Evolutionary conservation across 2,329 filamentous ascomycete species (phyloP), one percentile per base, ranked within the genome.

Genomic region (Aspergillus clavatus): DNA sequence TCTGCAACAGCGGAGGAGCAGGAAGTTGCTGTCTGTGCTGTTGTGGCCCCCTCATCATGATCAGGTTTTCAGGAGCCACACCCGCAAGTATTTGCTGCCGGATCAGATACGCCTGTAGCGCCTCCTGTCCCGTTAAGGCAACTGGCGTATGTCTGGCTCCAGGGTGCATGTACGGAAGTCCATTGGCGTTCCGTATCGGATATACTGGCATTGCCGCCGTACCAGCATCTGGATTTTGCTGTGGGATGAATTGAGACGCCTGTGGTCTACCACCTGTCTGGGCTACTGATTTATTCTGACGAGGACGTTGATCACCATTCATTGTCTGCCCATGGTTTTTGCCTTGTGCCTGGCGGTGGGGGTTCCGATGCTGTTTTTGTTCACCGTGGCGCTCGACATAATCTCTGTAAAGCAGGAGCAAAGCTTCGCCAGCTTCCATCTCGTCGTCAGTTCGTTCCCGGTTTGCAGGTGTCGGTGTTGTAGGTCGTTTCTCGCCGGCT

Each of bases 61-160:
- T 45, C 22, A 65, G 31, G 7, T 58, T 16, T 4, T 59, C 42
- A 4, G 46, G 52, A 1, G 51, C 41, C 21, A 66, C 55, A 3
- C 63, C 63, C 7, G 53, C 61, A 7, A 63, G 14, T 5, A 57
- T 38, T 42, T 66, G 63, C 42, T 61, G 56, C 4, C 56, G 56
- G 31, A 65, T 49, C 11, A 66, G 50, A 36, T 57, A 61, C 4
- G 45, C 48, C 24, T 63, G 58, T 7, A 66, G 37, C 8, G 45
- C 33, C 2, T 50, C 23, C 5, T 47, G 40, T n/a, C 39, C 18
- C 8, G 11, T 26, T 33, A 42, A 27, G 24, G 42, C 16, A n/a
- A 8, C 18, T 29, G 3, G 23, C 14, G 12, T 22, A 6, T 12
- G 35, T 22, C 35, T 4, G 5, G 16, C n/a, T 8, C 21, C 27